These are phyloP conservation scores for Oryza glaberrima DNA, from an alignment of 176 grass and related monocot genomes.

Conservation along the genomic window DNA sequence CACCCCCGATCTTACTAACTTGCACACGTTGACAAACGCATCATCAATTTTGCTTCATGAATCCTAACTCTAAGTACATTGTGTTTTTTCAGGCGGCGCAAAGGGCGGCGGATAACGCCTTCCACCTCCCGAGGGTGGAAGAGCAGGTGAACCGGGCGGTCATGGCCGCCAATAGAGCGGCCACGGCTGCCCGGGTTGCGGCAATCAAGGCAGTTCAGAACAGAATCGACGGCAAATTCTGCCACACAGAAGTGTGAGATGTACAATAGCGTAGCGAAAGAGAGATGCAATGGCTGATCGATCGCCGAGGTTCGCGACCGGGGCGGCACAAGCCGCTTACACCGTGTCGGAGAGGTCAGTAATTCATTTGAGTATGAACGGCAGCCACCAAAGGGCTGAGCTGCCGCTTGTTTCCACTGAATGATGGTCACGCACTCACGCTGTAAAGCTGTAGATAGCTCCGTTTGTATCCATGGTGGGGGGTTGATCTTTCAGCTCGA, in stretches of 20 bases:
- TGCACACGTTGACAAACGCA: not conserved
- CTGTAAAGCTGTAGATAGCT: slow-evolving; percentile 49
- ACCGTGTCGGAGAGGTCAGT: slow-evolving; percentile 57
- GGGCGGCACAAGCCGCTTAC: slow-evolving; percentile 52
- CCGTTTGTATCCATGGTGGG: slow-evolving; percentile 11
- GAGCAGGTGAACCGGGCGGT: slow-evolving; percentile 63
- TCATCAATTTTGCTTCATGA: slow-evolving; percentile 2
- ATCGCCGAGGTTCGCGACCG: slow-evolving; percentile 51
- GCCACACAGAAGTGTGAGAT: slow-evolving; percentile 46
- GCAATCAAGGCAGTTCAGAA: slow-evolving; percentile 83
- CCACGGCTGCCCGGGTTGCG: slow-evolving; percentile 72
- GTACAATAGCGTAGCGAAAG: slow-evolving; percentile 51
- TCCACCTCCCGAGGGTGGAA: slow-evolving; percentile 53
- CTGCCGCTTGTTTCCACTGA: slow-evolving; percentile 22
- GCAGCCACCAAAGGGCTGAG: slow-evolving; percentile 44
- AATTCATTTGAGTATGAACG: not conserved
- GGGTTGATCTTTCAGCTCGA: not conserved
- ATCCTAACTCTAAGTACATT: slow-evolving; percentile 11
- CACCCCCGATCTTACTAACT: not conserved
- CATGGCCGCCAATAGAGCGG: slow-evolving; percentile 66
- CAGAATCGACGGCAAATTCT: slow-evolving; percentile 72
- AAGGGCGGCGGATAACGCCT: slow-evolving; percentile 54
- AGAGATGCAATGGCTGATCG: slow-evolving; percentile 36
- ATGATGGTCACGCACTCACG: not conserved
- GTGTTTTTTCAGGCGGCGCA: slow-evolving; percentile 52